Evolutionary conservation across 805 yeast genomes (phyloP).

Genomic region (Metschnikowia borealis): DNA sequence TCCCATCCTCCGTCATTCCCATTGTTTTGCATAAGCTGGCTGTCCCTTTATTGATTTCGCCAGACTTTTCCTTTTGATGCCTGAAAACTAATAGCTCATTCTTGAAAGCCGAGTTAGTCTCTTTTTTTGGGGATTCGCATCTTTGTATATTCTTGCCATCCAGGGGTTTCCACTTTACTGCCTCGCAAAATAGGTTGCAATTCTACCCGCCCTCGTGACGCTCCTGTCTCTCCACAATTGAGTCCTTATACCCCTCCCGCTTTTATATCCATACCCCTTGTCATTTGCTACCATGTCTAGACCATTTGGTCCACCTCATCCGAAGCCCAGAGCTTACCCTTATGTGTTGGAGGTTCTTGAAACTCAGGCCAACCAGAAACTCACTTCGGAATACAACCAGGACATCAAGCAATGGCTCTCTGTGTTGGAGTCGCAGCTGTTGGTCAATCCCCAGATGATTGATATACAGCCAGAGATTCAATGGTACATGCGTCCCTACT

Average conservation of each 20-base stretch:
- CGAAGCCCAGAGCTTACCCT: constrained; percentile 35
- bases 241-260: background rate
- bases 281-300: constrained; percentile 3
- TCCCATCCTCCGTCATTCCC: background rate
- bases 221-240: background rate
- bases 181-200: constrained; percentile 2
- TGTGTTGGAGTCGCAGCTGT: constrained; percentile 34
- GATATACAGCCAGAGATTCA: constrained; percentile 46
- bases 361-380: constrained; percentile 39
- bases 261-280: background rate
- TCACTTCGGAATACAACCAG: constrained; percentile 40
- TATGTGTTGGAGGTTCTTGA: constrained; percentile 46
- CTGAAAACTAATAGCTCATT: background rate
- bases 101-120: background rate
- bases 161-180: background rate
- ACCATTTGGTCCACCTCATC: constrained; percentile 24
- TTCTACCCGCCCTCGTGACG: background rate
- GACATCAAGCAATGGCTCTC: constrained; percentile 39
- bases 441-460: constrained; percentile 50
- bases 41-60: background rate
- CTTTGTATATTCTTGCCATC: background rate
- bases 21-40: background rate
- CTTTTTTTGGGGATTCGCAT: constrained; percentile 1
- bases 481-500: constrained; percentile 46
- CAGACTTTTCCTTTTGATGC: background rate